A percentile compares a stretch with the other conserved stretches of the same genome.
Conservation (phyloP, 2,329 filamentous ascomycete genomes). For the Ophiostoma populinum region DNA sequence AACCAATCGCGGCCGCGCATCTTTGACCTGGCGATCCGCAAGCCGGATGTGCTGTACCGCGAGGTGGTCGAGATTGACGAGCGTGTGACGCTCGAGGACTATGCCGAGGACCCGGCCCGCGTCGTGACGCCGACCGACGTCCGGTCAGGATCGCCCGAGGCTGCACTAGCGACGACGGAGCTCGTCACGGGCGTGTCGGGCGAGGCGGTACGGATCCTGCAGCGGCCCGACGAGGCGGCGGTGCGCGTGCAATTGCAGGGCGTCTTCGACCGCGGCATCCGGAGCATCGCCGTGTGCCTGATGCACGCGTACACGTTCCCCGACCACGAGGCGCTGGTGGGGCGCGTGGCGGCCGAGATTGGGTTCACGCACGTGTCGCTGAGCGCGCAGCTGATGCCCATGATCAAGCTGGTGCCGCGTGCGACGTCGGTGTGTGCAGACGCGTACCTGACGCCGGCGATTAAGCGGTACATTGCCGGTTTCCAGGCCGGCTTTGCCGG, state of each 20-base stretch:
- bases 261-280: constrained; percentile 53
- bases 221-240: constrained; percentile 37
- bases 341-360: constrained; percentile 58
- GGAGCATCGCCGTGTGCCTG: constrained; percentile 73
- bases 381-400: constrained; percentile 71
- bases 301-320: constrained; percentile 91
- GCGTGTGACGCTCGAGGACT: constrained; percentile 79
- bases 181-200: constrained; percentile 56
- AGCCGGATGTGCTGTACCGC: constrained; percentile 76
- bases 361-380: constrained; percentile 72
- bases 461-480: constrained; percentile 55
- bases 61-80: constrained; percentile 80
- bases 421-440: constrained; percentile 65
- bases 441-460: constrained; percentile 64
- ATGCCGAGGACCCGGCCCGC: constrained; percentile 68
- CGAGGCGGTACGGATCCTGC: constrained; percentile 55
- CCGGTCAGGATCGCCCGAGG: constrained; percentile 27
- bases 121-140: constrained; percentile 35
- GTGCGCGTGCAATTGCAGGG: constrained; percentile 45
- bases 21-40: constrained; percentile 74
- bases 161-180: constrained; percentile 26
- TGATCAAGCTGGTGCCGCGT: constrained; percentile 67
- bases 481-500: constrained; percentile 71
- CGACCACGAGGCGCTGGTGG: constrained; percentile 64
- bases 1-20: constrained; percentile 83